Evolutionary conservation across 768 basidiomycete genomes (phyloP), one percentile per base, ranked within the genome.

Genomic region (Lentinula edodes): DNA sequence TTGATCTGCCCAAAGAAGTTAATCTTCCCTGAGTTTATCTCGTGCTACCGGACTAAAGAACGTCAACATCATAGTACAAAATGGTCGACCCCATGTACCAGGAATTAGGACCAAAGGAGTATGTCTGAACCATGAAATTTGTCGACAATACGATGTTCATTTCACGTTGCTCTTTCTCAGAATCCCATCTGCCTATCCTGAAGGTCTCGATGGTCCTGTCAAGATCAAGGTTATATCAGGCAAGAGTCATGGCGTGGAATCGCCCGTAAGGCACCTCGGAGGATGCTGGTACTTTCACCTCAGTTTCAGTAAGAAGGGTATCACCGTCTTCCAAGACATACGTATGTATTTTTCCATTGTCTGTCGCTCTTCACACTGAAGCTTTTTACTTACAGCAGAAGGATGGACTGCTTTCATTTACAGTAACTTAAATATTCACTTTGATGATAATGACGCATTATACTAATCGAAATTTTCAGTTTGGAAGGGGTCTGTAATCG

Each of bases 271-370:
- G 52, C 93, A 93, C 0, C 82, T 95, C 0, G 95, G 95, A 12
- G 95, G 95, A 5, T 95, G 94, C 73, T 95, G 93, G 91, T 97
- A 85, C 73, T 88, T 95, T 75, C 92, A 95, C 69, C 74, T 89
- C 63, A 84, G 76, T 61, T 86, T 95, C 71, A 74, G 80, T 32
- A 80, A 81, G 62, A 80, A 84, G 35, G 53, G 36, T 2, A 86
- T 73, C 45, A 69, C 70, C 35, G 80, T 93, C 35, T 96, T 91
- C 77, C 95, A 95, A 70, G 84, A 88, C 9, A 78, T 98, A 43
- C 95, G 91, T 86, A 65, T 69, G 88, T 74, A 39, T 15, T 41
- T 39, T 32, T 36, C 7, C 60, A 18, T 46, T 43, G 1, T 57
- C 57, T 10, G 34, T 36, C 7, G n/a, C 8, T 38, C 20, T 32